Evolutionary conservation across 768 basidiomycete genomes (phyloP).

Genomic region (Lentinula edodes): DNA sequence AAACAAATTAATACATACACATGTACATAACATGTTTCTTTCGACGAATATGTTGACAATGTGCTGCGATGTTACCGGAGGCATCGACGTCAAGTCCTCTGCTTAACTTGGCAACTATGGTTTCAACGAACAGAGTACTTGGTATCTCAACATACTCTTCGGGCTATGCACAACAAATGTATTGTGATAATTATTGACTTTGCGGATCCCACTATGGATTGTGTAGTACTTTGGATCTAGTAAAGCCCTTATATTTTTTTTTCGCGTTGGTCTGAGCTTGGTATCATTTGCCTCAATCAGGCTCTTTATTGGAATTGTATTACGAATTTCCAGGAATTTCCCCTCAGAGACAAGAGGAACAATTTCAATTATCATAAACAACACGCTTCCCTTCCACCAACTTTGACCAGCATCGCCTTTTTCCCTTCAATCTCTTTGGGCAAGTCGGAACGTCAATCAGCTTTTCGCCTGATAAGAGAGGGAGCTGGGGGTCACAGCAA

Average conservation of each 20-base stretch:
- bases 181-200: neutral
- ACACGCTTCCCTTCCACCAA: neutral
- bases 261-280: neutral
- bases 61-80: neutral
- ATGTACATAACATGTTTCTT: neutral
- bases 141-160: neutral
- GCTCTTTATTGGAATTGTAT: neutral
- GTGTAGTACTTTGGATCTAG: neutral
- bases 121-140: neutral
- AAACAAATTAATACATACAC: neutral
- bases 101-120: too few species aligned
- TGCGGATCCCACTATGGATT: neutral
- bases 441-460: slow-evolving; percentile 3
- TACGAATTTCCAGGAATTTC: neutral
- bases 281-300: neutral
- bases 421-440: neutral
- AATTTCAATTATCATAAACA: neutral
- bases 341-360: neutral
- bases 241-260: neutral
- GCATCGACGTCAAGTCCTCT: neutral
- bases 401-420: slow-evolving; percentile 1
- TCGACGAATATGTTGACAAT: neutral
- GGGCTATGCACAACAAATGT: neutral
- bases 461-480: neutral
- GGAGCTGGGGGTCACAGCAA: neutral